Evolutionary conservation across 768 basidiomycete genomes (phyloP), one percentile per base, ranked within the genome.

Genomic region (Suillus subaureus): DNA sequence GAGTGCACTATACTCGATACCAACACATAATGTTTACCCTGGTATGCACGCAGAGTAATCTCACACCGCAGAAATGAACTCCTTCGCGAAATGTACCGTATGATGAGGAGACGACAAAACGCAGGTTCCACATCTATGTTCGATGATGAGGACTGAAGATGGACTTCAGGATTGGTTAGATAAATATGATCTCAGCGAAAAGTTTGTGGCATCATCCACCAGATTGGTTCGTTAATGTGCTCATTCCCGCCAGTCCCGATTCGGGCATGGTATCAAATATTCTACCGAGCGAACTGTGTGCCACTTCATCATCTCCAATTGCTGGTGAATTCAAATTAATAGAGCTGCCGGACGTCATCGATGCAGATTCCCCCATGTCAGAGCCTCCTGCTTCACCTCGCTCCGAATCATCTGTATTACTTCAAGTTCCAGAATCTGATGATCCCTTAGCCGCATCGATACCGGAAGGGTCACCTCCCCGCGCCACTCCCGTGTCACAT

Each of bases 61-160:
- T 77, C 86, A 52, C 77, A 82, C 56, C 87, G 86, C 69, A 82
- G 91, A 75, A 89, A 90, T 87, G 87, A 80, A 62, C 83, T 92
- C 58, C 83, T 93, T 73, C 82, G 83, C 51, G 85, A 92, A 74
- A 87, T 93, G 86, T 90, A 85, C 77, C 77, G 79, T 61, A 84
- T 93, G 81, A 82, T 91, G 58, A 83, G 81, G 64, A 81, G 81
- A 64, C 84, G 85, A 70, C 79, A 84, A 61, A 79, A 79, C 68
- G 71, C 83, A 52, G 83, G 83, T 28, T 66, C 78, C 40, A 67
- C 83, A 45, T 71, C 84, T 37, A 67, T 72, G 16, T 63, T 81
- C 21, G 74, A 80, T 28, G 80, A 81, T 16, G 72, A 70, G 39
- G 70, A 70, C 21, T n/a, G 84, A 82, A n/a, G 73, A 76, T 42